These are phyloP conservation scores for Ehretia macrophylla DNA, from an alignment of 257 asterid species.

Conservation along the genomic window DNA sequence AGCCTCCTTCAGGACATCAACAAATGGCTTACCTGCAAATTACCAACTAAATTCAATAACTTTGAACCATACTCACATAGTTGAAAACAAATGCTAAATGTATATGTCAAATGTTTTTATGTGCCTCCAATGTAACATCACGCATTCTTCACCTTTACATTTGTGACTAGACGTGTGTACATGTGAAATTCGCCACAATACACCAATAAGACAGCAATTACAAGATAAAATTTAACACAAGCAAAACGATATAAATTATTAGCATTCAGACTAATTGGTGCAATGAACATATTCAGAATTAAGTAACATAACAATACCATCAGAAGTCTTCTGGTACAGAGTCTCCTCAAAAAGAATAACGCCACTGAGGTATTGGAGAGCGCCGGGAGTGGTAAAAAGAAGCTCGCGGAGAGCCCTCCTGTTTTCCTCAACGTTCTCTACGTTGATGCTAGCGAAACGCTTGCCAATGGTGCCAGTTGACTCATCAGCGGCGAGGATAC, in stretches of 20 bases:
- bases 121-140: no score
- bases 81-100: no score
- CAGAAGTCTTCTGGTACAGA: conserved; percentile 79
- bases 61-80: no score
- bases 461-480: conserved; percentile 93
- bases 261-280: not conserved
- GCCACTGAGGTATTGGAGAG: conserved; percentile 81
- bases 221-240: not conserved
- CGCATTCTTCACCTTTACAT: no score
- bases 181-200: no score
- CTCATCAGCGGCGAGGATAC: conserved; percentile 95
- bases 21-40: conserved; percentile 72
- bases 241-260: not conserved
- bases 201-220: no score
- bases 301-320: conserved; percentile 32
- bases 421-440: conserved; percentile 74
- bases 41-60: not conserved
- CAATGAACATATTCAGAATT: no score
- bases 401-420: conserved; percentile 90
- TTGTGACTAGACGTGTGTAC: no score
- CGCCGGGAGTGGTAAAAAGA: conserved; percentile 78
- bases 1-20: conserved; percentile 79
- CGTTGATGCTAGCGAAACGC: conserved; percentile 79
- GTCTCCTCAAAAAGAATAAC: conserved; percentile 90
- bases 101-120: no score